A percentile compares a stretch with the other conserved stretches of the same genome.
These are phyloP conservation scores for Mycosphaerella sp. DNA, from an alignment of 2,329 filamentous ascomycete genomes.

Conservation along the genomic window DNA sequence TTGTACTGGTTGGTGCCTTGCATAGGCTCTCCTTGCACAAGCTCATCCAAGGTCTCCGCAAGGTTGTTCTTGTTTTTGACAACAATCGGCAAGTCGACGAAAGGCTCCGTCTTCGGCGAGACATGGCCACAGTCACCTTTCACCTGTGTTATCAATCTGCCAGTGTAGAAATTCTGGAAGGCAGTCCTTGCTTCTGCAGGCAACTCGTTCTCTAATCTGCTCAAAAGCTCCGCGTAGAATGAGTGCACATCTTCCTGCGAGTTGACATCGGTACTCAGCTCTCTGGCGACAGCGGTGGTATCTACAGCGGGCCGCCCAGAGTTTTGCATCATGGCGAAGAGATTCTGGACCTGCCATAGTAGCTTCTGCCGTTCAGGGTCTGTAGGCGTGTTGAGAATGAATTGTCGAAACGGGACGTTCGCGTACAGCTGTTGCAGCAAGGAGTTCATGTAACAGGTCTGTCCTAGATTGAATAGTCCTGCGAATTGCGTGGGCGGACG, in stretches of 20 bases:
- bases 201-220: slow-evolving; percentile 82
- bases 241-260: slow-evolving; percentile 98
- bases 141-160: slow-evolving; percentile 87
- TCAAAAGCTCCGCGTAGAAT: slow-evolving; percentile 91
- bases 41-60: slow-evolving; percentile 84
- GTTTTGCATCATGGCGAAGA: slow-evolving; percentile 84
- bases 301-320: slow-evolving; percentile 68
- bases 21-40: slow-evolving; percentile 93
- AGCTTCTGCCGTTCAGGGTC: slow-evolving; percentile 56
- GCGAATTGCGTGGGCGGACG: slow-evolving; percentile 18
- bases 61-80: slow-evolving; percentile 85
- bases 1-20: slow-evolving; percentile 98
- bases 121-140: slow-evolving; percentile 92
- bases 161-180: slow-evolving; percentile 82
- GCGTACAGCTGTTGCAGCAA: slow-evolving; percentile 92
- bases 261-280: slow-evolving; percentile 77
- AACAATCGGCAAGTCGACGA: slow-evolving; percentile 91
- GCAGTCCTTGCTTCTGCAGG: slow-evolving; percentile 57
- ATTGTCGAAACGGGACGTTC: slow-evolving; percentile 80
- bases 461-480: slow-evolving; percentile 83
- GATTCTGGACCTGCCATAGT: slow-evolving; percentile 66
- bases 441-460: slow-evolving; percentile 97
- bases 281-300: slow-evolving; percentile 63
- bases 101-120: slow-evolving; percentile 81
- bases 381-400: slow-evolving; percentile 56